These are phyloP conservation scores for Globisporangium abappressorium DNA, from an alignment of 352 stramenopile genomes.

Conservation along the genomic window DNA sequence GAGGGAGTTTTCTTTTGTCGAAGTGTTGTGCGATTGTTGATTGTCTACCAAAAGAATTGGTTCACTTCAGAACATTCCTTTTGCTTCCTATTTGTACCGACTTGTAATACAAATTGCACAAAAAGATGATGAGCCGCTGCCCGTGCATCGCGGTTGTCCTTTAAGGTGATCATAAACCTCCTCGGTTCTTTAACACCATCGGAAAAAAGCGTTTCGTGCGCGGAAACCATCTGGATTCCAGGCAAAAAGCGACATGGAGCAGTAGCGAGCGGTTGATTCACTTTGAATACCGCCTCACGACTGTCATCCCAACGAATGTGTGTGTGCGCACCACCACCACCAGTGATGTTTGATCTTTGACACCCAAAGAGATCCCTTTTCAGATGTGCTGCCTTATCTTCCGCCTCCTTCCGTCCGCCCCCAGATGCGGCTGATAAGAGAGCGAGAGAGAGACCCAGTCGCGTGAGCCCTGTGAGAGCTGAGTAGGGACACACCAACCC, in stretches of 20 bases:
- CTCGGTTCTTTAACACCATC: background rate
- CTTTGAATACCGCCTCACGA: too few species aligned
- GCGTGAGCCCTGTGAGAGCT: background rate
- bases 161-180: too few species aligned
- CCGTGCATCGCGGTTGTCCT: too few species aligned
- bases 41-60: background rate
- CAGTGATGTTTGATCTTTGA: background rate
- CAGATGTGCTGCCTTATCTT: background rate
- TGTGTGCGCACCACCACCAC: background rate
- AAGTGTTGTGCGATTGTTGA: background rate
- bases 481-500: background rate
- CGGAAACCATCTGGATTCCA: background rate
- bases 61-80: background rate
- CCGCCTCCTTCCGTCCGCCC: background rate
- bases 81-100: background rate
- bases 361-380: background rate
- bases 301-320: background rate
- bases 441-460: background rate
- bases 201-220: background rate
- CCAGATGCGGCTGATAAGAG: background rate
- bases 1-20: background rate
- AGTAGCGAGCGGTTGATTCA: background rate
- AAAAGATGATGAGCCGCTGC: too few species aligned
- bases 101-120: too few species aligned
- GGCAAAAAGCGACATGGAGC: background rate